phyloP scores from a whole-genome alignment of 345 rosid genomes.

The Theobroma cacao region DNA sequence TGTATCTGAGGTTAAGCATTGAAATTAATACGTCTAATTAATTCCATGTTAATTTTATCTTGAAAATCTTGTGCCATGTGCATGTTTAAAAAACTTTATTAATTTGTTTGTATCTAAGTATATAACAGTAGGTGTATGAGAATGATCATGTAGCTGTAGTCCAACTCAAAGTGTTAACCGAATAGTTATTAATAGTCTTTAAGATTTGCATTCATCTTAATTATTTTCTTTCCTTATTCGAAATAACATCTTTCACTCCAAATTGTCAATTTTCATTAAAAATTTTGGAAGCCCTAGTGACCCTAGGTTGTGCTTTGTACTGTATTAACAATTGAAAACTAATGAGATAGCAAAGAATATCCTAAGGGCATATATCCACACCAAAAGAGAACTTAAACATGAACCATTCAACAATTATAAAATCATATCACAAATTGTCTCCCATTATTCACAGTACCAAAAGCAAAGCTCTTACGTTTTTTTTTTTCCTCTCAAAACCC shows the following conservation, averaged over 20 bases:
- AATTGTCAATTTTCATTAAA: not conserved
- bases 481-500: not conserved
- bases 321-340: not conserved
- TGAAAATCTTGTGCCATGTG: too few relatives aligned
- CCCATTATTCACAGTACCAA: conserved; percentile 22
- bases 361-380: not conserved
- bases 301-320: not conserved
- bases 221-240: not conserved
- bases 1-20: too few relatives aligned
- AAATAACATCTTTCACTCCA: not conserved
- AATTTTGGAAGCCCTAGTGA: not conserved
- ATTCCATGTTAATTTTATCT: too few relatives aligned
- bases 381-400: not conserved
- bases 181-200: too few relatives aligned
- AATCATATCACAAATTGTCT: not conserved
- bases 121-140: too few relatives aligned
- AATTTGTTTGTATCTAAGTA: too few relatives aligned
- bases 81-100: too few relatives aligned
- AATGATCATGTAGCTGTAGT: too few relatives aligned
- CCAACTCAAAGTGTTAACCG: too few relatives aligned
- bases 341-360: not conserved
- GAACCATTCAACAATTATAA: not conserved
- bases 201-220: too few relatives aligned
- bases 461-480: not conserved
- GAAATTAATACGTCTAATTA: too few relatives aligned